A percentile compares a stretch with the other conserved stretches of the same genome.
These are phyloP conservation scores for Alternaria arbusti DNA, from an alignment of 2,329 filamentous ascomycete species.

Conservation along the genomic window DNA sequence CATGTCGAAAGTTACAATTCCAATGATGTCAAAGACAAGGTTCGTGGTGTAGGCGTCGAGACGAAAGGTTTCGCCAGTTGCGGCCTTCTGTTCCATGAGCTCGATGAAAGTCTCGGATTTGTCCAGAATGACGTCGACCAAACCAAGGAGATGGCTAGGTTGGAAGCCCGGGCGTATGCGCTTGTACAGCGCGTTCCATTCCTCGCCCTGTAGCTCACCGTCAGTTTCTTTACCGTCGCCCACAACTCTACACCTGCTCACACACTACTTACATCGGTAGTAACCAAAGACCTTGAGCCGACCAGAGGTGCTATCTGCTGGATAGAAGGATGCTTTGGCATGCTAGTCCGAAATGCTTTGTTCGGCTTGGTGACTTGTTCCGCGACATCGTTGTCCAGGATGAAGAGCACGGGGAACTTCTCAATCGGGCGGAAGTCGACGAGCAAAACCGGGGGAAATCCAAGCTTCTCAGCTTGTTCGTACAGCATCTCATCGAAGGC, in stretches of 20 bases:
- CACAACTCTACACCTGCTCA: neutral
- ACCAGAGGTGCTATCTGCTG: slow-evolving; percentile 20
- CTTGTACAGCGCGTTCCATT: slow-evolving; percentile 6
- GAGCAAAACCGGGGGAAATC: slow-evolving; percentile 22
- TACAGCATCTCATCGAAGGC: slow-evolving; percentile 25
- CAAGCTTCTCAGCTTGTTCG: slow-evolving; percentile 22
- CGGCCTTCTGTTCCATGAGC: slow-evolving; percentile 22
- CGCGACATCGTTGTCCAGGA: slow-evolving; percentile 23
- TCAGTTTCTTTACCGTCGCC: neutral
- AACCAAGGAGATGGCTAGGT: slow-evolving; percentile 17
- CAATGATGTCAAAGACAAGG: slow-evolving; percentile 30
- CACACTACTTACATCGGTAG: slow-evolving; percentile 20
- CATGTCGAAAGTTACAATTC: slow-evolving; percentile 25
- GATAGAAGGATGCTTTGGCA: slow-evolving; percentile 26
- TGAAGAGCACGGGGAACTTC: slow-evolving; percentile 18
- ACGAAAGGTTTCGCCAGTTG: slow-evolving; percentile 9
- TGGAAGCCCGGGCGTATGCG: slow-evolving; percentile 23
- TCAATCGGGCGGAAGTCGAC: slow-evolving; percentile 25
- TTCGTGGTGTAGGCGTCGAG: slow-evolving; percentile 23
- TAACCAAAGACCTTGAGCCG: slow-evolving; percentile 23
- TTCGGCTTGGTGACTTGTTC: slow-evolving; percentile 24
- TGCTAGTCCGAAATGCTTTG: slow-evolving; percentile 17
- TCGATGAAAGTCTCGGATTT: slow-evolving; percentile 31
- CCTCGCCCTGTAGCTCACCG: neutral
- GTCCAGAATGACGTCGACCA: slow-evolving; percentile 32